A percentile compares a stretch with the other conserved stretches of the same genome.
These are phyloP conservation scores for Flueggea neowawraea DNA, from an alignment of 441 rosid genomes.

Conservation along the genomic window DNA sequence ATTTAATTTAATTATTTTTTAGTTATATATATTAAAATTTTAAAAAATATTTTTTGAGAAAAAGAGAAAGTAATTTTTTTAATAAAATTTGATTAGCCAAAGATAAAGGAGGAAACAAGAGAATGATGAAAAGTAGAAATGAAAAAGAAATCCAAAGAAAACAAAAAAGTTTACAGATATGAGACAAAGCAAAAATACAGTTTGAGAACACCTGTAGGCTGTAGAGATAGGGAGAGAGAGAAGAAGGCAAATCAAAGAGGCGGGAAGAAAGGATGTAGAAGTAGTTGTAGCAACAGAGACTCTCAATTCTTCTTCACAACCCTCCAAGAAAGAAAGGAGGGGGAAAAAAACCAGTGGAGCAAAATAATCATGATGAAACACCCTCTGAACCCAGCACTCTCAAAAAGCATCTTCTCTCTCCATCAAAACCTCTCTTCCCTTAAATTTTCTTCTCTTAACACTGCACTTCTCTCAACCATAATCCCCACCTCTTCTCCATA, in stretches of 20 bases:
- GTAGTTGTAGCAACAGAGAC: not conserved
- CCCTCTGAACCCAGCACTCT: constrained; percentile 53
- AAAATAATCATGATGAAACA: constrained; percentile 52
- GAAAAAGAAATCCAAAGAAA: constrained; percentile 39
- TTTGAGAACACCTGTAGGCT: not conserved
- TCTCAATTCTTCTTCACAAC: constrained; percentile 2
- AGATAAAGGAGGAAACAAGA: constrained; percentile 36
- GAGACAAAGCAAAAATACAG: too few relatives aligned
- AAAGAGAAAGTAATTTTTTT: too few relatives aligned
- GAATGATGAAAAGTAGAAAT: constrained; percentile 46
- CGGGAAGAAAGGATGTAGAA: too few relatives aligned
- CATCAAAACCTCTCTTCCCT: constrained; percentile 50
- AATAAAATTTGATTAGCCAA: constrained; percentile 20
- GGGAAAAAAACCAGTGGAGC: constrained; percentile 30
- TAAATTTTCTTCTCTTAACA: constrained; percentile 36
- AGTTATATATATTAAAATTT: too few relatives aligned
- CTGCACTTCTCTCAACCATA: constrained; percentile 18
- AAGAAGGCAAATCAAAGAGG: not conserved
- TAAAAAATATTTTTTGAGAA: too few relatives aligned
- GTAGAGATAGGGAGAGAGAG: not conserved
- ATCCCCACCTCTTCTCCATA: constrained; percentile 22
- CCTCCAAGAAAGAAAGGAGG: constrained; percentile 11
- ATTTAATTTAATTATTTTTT: too few relatives aligned
- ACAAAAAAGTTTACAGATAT: constrained; percentile 9
- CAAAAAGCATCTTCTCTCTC: constrained; percentile 35